phyloP scores from a whole-genome alignment of 1,284 basidiomycete species.

The Papiliotrema nemorosa region DNA sequence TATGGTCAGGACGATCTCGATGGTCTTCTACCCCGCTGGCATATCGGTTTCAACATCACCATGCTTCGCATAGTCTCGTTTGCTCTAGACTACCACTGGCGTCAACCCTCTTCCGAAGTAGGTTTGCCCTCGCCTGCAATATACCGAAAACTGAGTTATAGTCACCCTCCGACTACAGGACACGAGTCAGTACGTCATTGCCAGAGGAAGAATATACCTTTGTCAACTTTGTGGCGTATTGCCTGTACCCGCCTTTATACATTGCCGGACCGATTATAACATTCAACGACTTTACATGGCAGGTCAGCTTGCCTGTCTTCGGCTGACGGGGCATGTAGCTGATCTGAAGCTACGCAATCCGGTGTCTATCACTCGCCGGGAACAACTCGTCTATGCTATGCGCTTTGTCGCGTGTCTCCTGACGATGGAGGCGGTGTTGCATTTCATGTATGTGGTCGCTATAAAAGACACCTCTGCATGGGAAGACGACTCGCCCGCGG shows the following conservation, averaged over 20 bases:
- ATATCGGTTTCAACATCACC: conserved; percentile 93
- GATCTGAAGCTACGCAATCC: conserved; percentile 51
- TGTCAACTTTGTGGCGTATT: conserved; percentile 66
- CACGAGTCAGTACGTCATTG: conserved; percentile 56
- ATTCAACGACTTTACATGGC: conserved; percentile 92
- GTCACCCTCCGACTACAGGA: conserved; percentile 35
- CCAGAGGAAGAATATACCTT: conserved; percentile 56
- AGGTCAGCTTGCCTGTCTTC: conserved; percentile 54
- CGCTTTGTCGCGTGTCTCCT: conserved; percentile 72
- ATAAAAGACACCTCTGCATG: conserved; percentile 78
- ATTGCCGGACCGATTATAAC: conserved; percentile 95
- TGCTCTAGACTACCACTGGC: conserved; percentile 90
- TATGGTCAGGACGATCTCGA: conserved; percentile 58
- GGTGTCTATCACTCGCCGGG: conserved; percentile 44
- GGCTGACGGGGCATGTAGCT: neutral
- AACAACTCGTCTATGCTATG: conserved; percentile 57
- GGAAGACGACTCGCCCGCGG: conserved; percentile 66
- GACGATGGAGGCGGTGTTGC: conserved; percentile 87
- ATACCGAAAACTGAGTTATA: neutral
- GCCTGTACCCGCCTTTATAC: conserved; percentile 87
- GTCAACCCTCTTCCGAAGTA: neutral
- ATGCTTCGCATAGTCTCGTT: conserved; percentile 93
- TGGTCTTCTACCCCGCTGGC: conserved; percentile 82
- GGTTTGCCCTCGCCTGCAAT: neutral
- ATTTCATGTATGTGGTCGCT: conserved; percentile 94